Evolutionary conservation across 2,329 filamentous ascomycete species (phyloP).

Genomic region (Aspergillus oerlinghausenensis): DNA sequence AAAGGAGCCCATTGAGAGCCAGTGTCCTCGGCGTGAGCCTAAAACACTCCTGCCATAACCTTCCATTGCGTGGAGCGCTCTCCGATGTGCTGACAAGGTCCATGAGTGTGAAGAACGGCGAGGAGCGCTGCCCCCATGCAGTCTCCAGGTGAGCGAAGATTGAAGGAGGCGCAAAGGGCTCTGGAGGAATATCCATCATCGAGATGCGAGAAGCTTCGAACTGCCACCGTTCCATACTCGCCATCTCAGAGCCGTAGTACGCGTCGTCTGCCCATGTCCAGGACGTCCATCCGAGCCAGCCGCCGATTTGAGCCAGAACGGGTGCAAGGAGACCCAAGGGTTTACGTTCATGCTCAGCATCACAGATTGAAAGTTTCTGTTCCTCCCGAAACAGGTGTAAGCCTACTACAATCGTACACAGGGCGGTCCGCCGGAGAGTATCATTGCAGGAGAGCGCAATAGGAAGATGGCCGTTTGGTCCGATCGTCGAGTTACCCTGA

Average conservation of each 20-base stretch:
- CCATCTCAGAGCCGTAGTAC: constrained; percentile 60
- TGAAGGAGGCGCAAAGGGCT: constrained; percentile 55
- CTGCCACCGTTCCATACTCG: constrained; percentile 49
- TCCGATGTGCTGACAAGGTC: constrained; percentile 41
- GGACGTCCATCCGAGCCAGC: constrained; percentile 71
- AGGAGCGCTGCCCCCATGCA: constrained; percentile 29
- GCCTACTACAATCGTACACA: constrained; percentile 65
- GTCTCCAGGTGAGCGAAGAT: constrained; percentile 54
- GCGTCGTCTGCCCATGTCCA: constrained; percentile 53
- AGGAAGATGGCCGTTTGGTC: constrained; percentile 60
- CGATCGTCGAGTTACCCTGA: constrained; percentile 53
- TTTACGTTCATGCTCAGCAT: constrained; percentile 44
- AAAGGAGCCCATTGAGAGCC: constrained; percentile 66
- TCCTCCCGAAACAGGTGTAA: constrained; percentile 89
- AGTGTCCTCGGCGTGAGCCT: constrained; percentile 60
- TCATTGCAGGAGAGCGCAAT: constrained; percentile 52
- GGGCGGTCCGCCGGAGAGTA: constrained; percentile 57
- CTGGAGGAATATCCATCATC: constrained; percentile 40
- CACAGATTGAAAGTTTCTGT: constrained; percentile 68
- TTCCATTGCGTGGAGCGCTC: constrained; percentile 24
- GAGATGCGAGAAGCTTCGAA: constrained; percentile 52
- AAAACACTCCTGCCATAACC: constrained; percentile 35
- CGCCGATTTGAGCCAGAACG: constrained; percentile 71
- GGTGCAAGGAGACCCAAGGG: constrained; percentile 58
- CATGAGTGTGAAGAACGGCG: constrained; percentile 48